A percentile compares a stretch with the other conserved stretches of the same genome.
Evolutionary conservation across 108 stramenopile genomes (phyloP).

Genomic region (Aurantiochytrium sp.): DNA sequence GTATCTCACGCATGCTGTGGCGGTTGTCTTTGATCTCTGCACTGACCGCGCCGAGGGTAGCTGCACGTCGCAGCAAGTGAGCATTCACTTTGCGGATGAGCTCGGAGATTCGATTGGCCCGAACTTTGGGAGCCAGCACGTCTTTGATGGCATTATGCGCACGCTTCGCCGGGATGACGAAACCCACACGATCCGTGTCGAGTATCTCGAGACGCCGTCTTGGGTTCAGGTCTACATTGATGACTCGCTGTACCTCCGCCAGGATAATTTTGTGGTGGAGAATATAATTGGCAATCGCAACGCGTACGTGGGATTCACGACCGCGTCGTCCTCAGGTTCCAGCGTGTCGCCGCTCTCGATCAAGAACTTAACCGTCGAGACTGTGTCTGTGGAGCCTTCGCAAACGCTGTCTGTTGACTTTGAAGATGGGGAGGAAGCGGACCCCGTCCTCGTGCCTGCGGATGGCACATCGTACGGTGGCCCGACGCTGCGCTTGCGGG

Average conservation of each 20-base stretch:
- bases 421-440: background rate
- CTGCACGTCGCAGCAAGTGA: background rate
- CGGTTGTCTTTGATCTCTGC: background rate
- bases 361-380: background rate
- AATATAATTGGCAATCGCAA: background rate
- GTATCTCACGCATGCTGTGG: background rate
- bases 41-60: background rate
- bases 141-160: background rate
- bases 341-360: background rate
- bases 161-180: background rate
- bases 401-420: background rate
- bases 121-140: background rate
- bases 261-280: background rate
- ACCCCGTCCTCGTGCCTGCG: background rate
- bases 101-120: background rate
- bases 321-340: background rate
- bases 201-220: background rate
- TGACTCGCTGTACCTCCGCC: background rate
- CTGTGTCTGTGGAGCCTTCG: background rate
- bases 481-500: background rate
- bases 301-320: background rate
- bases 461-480: background rate
- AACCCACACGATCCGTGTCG: background rate
- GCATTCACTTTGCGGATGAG: background rate
- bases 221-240: slow-evolving; percentile 9